Base-by-base conservation (phyloP, 352 stramenopile species). In the Blastocystis sp. region DNA sequence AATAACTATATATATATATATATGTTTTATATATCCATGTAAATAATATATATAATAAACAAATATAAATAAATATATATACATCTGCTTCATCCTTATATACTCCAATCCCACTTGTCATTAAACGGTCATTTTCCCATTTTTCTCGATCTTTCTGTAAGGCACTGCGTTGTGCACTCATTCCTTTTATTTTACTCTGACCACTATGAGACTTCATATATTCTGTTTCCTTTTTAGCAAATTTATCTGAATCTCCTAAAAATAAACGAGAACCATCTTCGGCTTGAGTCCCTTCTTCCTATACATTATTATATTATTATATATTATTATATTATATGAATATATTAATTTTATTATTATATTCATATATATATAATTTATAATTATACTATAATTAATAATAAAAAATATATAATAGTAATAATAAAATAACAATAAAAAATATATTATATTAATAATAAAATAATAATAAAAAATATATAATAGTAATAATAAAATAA, bases 91-190 rank as follows among this genome's bases (percentile, higher is more conserved):
- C 62, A 36, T 72, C 57, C 4, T 58, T 66, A 18, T 58, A 57
- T 44, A 78, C 77, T 25, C 92, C 78, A 13, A 94, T 86, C 18
- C 90, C 90, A 62, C 76, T 88, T 13, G 82, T 93, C 18, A 95
- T 69, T 25, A 98, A 64, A 11, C 88, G 75, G 70, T 95, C 94
- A 48, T 84, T 91, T 72, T 98, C 90, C 90, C 90, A 98, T 24
- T 85, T 86, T 46, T 94, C 83, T 74, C 96, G 88, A 74, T 97
- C 90, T 25, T 80, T 80, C 47, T 91, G 80, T 10, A 96, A 68
- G 11, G 85, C 85, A 37, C 79, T 93, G 28, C 81, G 78, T 55
- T 80, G 76, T 2, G 85, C 82, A 16, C 82, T 87, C 67, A 89
- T 86, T 32, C 81, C 77, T 10, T 76, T 73, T 13, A 86, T 48